Percentiles rank a stretch among this genome's conserved stretches.
Conservation (phyloP, 805 yeast species). For the Starmerella etchellsii region DNA sequence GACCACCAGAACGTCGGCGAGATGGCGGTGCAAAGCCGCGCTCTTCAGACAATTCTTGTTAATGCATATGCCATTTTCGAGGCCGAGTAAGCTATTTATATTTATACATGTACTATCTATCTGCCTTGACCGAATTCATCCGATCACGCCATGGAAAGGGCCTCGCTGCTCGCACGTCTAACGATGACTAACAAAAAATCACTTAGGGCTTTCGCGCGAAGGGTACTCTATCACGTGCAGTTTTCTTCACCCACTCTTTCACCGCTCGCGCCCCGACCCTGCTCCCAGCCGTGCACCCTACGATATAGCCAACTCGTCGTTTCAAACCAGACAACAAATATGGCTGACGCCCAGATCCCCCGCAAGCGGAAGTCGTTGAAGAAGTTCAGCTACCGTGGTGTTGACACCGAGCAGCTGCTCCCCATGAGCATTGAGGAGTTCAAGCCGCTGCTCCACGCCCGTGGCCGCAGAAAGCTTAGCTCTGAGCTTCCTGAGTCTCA, state of each 20-base stretch:
- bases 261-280: not conserved
- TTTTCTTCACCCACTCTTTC: not conserved
- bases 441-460: slow-evolving; percentile 90
- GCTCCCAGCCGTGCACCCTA: not conserved
- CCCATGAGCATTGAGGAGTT: slow-evolving; percentile 94
- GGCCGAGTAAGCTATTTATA: slow-evolving; percentile 31
- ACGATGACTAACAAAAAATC: too few relatives aligned
- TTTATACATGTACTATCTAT: too few relatives aligned
- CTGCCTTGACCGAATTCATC: too few relatives aligned
- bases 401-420: slow-evolving; percentile 85
- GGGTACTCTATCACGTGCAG: slow-evolving; percentile 1
- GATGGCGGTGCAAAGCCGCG: slow-evolving; percentile 59
- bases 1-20: slow-evolving; percentile 57
- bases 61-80: slow-evolving; percentile 76
- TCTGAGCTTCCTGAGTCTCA: slow-evolving; percentile 94
- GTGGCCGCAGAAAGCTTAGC: slow-evolving; percentile 99
- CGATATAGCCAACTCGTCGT: not conserved
- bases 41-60: slow-evolving; percentile 69
- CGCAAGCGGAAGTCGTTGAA: slow-evolving; percentile 69
- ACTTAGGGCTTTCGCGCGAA: too few relatives aligned
- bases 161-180: too few relatives aligned
- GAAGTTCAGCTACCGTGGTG: slow-evolving; percentile 98
- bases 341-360: slow-evolving; percentile 26
- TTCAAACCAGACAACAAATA: slow-evolving; percentile 4
- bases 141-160: too few relatives aligned